phyloP scores from a whole-genome alignment of 805 yeast genomes.

The Hanseniaspora lindneri region DNA sequence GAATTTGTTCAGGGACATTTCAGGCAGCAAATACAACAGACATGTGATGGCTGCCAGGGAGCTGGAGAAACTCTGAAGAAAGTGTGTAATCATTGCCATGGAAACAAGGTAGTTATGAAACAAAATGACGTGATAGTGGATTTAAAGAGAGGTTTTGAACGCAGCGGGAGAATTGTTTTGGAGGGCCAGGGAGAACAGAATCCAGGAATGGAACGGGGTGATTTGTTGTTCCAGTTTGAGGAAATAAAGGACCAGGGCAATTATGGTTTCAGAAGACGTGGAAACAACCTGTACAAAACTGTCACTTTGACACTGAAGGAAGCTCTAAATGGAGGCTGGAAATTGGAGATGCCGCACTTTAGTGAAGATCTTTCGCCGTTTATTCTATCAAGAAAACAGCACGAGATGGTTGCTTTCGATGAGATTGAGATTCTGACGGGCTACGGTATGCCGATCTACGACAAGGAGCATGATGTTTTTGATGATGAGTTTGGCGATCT shows the following conservation, averaged over 20 bases:
- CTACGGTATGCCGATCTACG: slow-evolving; percentile 67
- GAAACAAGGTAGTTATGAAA: slow-evolving; percentile 50
- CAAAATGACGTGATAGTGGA: slow-evolving; percentile 47
- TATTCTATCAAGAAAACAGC: slow-evolving; percentile 37
- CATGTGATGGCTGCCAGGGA: slow-evolving; percentile 74
- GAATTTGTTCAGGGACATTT: slow-evolving; percentile 76
- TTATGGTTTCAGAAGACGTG: slow-evolving; percentile 78
- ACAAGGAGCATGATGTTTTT: slow-evolving; percentile 20
- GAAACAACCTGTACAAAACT: slow-evolving; percentile 60
- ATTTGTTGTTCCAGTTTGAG: slow-evolving; percentile 47
- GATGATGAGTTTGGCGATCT: slow-evolving; percentile 44
- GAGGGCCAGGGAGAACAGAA: slow-evolving; percentile 72
- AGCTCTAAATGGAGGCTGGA: slow-evolving; percentile 74
- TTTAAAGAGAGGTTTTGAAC: slow-evolving; percentile 57
- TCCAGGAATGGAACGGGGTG: slow-evolving; percentile 78
- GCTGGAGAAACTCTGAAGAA: slow-evolving; percentile 54
- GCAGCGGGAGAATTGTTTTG: slow-evolving; percentile 46
- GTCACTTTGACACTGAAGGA: slow-evolving; percentile 66
- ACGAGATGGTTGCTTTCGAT: slow-evolving; percentile 48
- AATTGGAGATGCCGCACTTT: slow-evolving; percentile 50
- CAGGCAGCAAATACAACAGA: slow-evolving; percentile 70
- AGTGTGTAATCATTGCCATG: slow-evolving; percentile 59
- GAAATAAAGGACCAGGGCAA: slow-evolving; percentile 42
- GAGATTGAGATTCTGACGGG: slow-evolving; percentile 60
- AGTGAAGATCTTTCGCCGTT: slow-evolving; percentile 45